A percentile compares a stretch with the other conserved stretches of the same genome.
Conservation (phyloP, 1,139 yeast species). For the Candida glucosophila region DNA sequence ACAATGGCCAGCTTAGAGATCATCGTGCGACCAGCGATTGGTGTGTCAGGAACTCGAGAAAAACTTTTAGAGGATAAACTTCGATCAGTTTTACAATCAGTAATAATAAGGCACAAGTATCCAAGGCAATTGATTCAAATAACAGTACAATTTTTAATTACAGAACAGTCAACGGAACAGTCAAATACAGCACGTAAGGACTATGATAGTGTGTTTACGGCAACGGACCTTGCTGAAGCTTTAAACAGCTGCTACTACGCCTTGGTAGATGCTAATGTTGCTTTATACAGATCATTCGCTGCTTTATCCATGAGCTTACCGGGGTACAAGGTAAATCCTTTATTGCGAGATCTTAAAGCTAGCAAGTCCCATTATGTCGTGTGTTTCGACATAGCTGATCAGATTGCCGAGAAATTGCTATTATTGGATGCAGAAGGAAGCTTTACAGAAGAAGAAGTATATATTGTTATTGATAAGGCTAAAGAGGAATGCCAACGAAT, state of each 20-base stretch:
- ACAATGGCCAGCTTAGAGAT: conserved; percentile 71
- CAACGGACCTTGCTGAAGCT: conserved; percentile 59
- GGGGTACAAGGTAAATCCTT: conserved; percentile 43
- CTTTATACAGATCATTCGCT: conserved; percentile 53
- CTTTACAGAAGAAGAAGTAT: conserved; percentile 50
- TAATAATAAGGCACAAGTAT: conserved; percentile 54
- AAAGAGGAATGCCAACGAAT: conserved; percentile 35
- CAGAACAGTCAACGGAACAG: conserved; percentile 23
- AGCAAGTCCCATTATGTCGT: conserved; percentile 59
- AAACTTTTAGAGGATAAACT: conserved; percentile 66
- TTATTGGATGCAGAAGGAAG: conserved; percentile 66
- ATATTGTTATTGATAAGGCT: conserved; percentile 39
- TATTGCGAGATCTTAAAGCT: conserved; percentile 23
- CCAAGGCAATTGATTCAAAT: conserved; percentile 84
- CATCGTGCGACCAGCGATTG: conserved; percentile 70
- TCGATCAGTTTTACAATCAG: conserved; percentile 50
- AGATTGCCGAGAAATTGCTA: conserved; percentile 45
- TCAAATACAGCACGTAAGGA: conserved; percentile 22
- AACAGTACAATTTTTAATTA: conserved; percentile 70
- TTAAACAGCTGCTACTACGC: conserved; percentile 70
- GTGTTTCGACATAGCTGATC: conserved; percentile 51
- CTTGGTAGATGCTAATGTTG: conserved; percentile 70
- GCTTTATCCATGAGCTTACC: conserved; percentile 42
- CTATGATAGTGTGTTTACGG: conserved; percentile 23
- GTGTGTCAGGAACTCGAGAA: conserved; percentile 73